Evolutionary conservation across 169 alveolate genomes (phyloP).

Genomic region (Plasmodium relictum): DNA sequence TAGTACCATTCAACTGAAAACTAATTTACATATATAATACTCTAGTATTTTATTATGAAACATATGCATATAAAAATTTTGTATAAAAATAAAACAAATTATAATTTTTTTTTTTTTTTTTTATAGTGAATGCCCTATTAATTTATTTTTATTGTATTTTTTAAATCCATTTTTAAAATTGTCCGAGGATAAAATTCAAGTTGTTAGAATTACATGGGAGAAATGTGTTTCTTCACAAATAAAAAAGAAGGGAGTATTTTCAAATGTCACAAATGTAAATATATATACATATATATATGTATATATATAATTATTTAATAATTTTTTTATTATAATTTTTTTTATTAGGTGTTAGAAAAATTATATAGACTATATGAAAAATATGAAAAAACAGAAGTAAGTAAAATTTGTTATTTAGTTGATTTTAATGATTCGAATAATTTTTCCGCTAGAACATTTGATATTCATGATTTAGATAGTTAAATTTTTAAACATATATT

Average conservation of each 20-base stretch:
- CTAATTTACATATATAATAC: neutral
- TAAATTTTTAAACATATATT: neutral
- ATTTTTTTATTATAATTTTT: neutral
- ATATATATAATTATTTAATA: neutral
- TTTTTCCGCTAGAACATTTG: constrained; percentile 16
- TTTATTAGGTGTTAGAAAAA: constrained; percentile 33
- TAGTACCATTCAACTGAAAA: neutral
- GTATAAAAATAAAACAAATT: neutral
- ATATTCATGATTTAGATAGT: constrained; percentile 31
- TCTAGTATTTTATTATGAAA: neutral
- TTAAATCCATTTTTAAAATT: constrained; percentile 63
- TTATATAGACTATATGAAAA: constrained; percentile 9
- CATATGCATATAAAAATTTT: neutral
- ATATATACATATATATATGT: neutral
- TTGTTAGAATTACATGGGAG: constrained; percentile 69
- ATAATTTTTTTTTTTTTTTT: neutral
- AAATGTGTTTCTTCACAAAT: constrained; percentile 45
- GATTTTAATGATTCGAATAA: constrained; percentile 7
- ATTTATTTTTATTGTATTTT: constrained; percentile 55
- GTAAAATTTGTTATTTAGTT: neutral
- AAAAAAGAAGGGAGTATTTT: constrained; percentile 26
- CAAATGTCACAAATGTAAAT: constrained; percentile 17
- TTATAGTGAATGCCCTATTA: constrained; percentile 61
- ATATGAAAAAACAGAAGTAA: neutral
- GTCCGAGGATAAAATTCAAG: constrained; percentile 61